Base-by-base conservation (phyloP, 768 basidiomycete genomes). In the Ramaria sp. region DNA sequence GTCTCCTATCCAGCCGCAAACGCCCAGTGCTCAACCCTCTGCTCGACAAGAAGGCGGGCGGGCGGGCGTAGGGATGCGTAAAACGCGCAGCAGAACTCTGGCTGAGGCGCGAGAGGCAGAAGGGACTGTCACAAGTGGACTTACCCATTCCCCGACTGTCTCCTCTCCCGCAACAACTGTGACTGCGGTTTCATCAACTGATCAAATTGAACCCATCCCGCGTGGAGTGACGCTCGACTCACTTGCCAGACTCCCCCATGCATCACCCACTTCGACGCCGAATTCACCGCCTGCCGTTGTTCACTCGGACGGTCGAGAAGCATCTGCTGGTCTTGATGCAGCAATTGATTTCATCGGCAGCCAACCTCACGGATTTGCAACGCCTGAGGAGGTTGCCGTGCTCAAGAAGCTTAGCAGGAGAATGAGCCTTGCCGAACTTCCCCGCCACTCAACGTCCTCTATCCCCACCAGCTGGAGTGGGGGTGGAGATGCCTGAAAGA, bases 51-150 rank as follows among this genome's bases (percentile, higher is more conserved):
- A 56, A 48, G 20, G 48, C n/a, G 37, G 33, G 17, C 9, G 10
- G n/a, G 34, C 30, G 24, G 47, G 20, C 24, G 34, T 49, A 10
- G 30, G 45, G 13, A 57, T 47, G 55, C 45, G 55, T 30, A 57
- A 57, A 37, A 57, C 55, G 48, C 55, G 55, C 46, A 57, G 55
- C 48, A 47, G 47, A 37, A 57, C 55, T 3, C 37, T 57, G 31
- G 55, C 55, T 38, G 55, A 57, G 37, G 48, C 55, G 19, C 45
- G 46, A 3, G 46, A 57, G 17, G 46, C 55, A 7, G 27, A 34
- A 15, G 43, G 17, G n/a, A n/a, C 20, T 34, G 13, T 31, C 43
- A 22, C 19, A 17, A 22, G 54, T 11, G 41, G 12, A 24, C 54
- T 24, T 31, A 9, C 42, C 11, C 17, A 19, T 27, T 15, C 38